Base-by-base conservation (phyloP, 1,284 basidiomycete genomes). In the Boletus sp. region DNA sequence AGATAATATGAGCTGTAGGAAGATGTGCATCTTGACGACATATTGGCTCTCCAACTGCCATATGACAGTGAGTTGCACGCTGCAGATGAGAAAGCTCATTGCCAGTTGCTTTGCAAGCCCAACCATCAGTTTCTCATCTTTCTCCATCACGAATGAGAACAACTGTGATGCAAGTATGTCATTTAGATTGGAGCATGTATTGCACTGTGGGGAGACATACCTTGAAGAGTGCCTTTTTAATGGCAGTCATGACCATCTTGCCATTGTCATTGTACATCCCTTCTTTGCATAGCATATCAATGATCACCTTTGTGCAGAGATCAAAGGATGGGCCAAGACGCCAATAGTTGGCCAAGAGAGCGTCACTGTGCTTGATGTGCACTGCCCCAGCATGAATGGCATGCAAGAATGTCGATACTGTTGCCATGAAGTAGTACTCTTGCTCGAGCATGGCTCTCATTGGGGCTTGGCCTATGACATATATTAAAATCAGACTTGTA, bases 251-350 rank as follows among this genome's bases (percentile, higher is more conserved):
- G 4, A 94, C 87, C 3, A 82, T 63, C 0, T 86, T 84, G 0
- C 86, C 86, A 53, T 91, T 83, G 16, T 84, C 80, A 54, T 87
- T 88, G 73, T 86, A 87, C 77, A 96, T 87, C 6, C 89, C 92
- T 67, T 96, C 92, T 65, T 96, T 91, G n/a, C 92, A 86, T 36
- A 99, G 78, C 27, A 92, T 83, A 53, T 97, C 94, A 22, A 94
- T 82, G 35, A 98, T 80, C 18, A 89, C 80, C 71, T 91, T 94
- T 48, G 88, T 82, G 66, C 91, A 91, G 11, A 87, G 79, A 74
- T 98, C 94, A 69, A 93, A 96, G 1, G 90, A 82, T 1, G 81
- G 68, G 1, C 92, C 92, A 7, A 98, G 83, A 31, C 92, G 86
- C 8, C 92, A 94, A 71, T 90, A 92, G 71, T 96, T 88, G 1